phyloP scores from a whole-genome alignment of 495 filamentous ascomycete species.

The Saxophila tyrrhenica region DNA sequence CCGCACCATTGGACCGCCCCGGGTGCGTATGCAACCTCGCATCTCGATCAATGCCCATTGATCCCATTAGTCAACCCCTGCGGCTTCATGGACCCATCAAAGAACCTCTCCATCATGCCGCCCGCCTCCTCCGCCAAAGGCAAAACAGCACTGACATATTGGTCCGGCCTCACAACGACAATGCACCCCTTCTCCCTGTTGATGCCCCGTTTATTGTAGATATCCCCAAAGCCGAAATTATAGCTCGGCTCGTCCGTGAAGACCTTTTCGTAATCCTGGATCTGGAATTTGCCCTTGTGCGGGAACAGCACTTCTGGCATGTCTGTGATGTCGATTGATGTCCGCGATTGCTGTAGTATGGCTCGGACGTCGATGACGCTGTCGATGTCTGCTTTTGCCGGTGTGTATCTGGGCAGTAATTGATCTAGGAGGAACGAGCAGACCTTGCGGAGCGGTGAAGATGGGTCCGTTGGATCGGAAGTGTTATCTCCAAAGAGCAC shows the following conservation, averaged over 20 bases:
- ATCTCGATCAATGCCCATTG: conserved; percentile 3
- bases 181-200: conserved; percentile 48
- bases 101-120: conserved; percentile 9
- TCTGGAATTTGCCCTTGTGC: conserved; percentile 14
- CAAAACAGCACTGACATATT: conserved; percentile 41
- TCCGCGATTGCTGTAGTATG: conserved; percentile 9
- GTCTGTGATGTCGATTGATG: conserved; percentile 3
- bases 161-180: conserved; percentile 53
- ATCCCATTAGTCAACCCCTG: conserved; percentile 1
- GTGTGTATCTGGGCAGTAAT: conserved; percentile 15
- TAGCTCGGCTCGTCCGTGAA: conserved; percentile 53
- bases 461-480: conserved; percentile 6
- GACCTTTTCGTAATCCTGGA: conserved; percentile 49
- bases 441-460: conserved; percentile 5
- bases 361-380: conserved; percentile 18
- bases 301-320: conserved; percentile 15
- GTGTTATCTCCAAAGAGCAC: conserved; percentile 38
- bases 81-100: conserved; percentile 14
- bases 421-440: conserved; percentile 7
- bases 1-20: too few relatives aligned
- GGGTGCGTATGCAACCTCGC: neutral
- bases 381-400: conserved; percentile 14
- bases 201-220: conserved; percentile 54
- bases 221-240: conserved; percentile 41
- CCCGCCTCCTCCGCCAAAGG: conserved; percentile 8